Percentiles rank a stretch among this genome's conserved stretches.
Conservation (phyloP, 768 basidiomycete species). For the Boletus sp. region DNA sequence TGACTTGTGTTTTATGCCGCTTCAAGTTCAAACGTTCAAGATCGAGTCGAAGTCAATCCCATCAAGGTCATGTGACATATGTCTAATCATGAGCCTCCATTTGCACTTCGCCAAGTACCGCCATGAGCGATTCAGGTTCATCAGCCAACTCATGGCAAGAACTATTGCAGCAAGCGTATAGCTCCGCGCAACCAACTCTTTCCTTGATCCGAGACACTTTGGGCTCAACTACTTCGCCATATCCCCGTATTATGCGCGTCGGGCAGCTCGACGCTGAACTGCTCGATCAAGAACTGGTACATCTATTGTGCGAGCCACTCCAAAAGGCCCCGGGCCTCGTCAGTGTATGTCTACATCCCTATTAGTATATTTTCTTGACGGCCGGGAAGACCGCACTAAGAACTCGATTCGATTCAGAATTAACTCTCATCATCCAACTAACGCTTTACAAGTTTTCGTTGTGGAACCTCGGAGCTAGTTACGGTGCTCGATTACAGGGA, state of each 20-base stretch:
- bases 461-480: constrained; percentile 77
- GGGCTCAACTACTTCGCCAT: constrained; percentile 26
- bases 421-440: constrained; percentile 65
- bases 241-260: constrained; percentile 66
- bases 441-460: constrained; percentile 78
- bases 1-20: neutral
- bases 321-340: constrained; percentile 64
- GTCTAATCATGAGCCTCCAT: no score
- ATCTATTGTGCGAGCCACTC: constrained; percentile 80
- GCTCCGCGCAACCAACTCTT: constrained; percentile 53
- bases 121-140: constrained; percentile 14
- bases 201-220: constrained; percentile 44
- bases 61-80: constrained; percentile 15
- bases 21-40: neutral
- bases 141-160: constrained; percentile 21
- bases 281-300: constrained; percentile 83
- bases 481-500: constrained; percentile 81
- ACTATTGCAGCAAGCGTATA: constrained; percentile 64
- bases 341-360: constrained; percentile 46
- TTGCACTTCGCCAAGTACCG: neutral
- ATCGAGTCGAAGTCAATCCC: constrained; percentile 16
- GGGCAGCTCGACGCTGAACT: constrained; percentile 90
- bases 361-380: constrained; percentile 14
- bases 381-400: constrained; percentile 50
- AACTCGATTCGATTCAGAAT: constrained; percentile 68